phyloP scores from a whole-genome alignment of 139 green algal species.

The Edaphochlamys debaryana region DNA sequence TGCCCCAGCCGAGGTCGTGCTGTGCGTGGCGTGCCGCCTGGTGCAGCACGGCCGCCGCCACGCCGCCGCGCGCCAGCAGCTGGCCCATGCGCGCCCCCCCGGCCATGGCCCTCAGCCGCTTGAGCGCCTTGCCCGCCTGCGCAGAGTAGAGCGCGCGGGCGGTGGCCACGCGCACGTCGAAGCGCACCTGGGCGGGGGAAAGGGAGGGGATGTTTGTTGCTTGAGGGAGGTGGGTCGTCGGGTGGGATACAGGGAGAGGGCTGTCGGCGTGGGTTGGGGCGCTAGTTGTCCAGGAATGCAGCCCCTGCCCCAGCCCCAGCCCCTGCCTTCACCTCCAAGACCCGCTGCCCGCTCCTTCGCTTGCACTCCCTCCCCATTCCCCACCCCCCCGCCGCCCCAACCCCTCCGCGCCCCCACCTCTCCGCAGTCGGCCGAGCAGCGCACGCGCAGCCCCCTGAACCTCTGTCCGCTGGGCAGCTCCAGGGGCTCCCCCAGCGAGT shows the following conservation, averaged over 20 bases:
- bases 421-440: neutral
- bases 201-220: too few relatives aligned
- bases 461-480: neutral
- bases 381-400: too few relatives aligned
- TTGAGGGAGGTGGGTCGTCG: too few relatives aligned
- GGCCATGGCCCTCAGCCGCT: neutral
- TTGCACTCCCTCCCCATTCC: too few relatives aligned
- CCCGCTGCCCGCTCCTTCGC: too few relatives aligned
- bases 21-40: neutral
- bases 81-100: neutral
- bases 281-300: too few relatives aligned
- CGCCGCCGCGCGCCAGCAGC: neutral
- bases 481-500: slow-evolving; percentile 1
- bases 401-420: too few relatives aligned
- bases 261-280: too few relatives aligned
- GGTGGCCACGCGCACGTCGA: neutral
- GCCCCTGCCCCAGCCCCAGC: too few relatives aligned
- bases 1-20: neutral
- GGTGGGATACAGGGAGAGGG: too few relatives aligned
- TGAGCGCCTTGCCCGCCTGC: neutral
- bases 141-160: neutral
- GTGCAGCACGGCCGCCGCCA: neutral
- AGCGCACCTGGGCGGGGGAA: neutral
- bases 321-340: too few relatives aligned
- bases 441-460: neutral